Evolutionary conservation across 176 grass and related monocot genomes (phyloP).

Genomic region (Rhynchospora pubera): DNA sequence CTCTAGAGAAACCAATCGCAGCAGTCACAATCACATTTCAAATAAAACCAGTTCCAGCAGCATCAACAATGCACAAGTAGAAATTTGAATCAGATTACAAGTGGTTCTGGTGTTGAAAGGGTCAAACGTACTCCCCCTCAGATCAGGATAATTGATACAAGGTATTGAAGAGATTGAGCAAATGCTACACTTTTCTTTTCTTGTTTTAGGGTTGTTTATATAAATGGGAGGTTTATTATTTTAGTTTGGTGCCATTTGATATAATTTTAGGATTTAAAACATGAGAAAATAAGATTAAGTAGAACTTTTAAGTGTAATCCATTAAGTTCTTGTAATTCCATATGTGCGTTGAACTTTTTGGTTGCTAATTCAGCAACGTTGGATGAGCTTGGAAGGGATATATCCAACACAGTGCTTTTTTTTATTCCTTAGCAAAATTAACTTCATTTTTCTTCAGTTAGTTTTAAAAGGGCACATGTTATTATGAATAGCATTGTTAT

Average conservation of each 20-base stretch:
- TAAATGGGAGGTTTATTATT: background rate
- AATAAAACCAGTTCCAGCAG: conserved; percentile 26
- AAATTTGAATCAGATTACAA: conserved; percentile 42
- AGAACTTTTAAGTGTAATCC: background rate
- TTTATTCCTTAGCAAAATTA: background rate
- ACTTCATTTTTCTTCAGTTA: background rate
- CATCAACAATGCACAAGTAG: conserved; percentile 72
- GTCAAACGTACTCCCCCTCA: conserved; percentile 25
- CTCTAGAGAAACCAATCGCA: conserved; percentile 23
- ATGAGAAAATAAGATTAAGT: background rate
- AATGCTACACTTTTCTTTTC: background rate
- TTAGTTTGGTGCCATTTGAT: background rate
- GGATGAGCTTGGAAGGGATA: background rate
- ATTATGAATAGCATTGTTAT: background rate
- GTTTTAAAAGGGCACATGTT: background rate
- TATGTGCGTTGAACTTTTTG: background rate
- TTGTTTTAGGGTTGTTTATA: background rate
- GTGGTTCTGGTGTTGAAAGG: conserved; percentile 26
- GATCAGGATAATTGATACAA: conserved; percentile 34
- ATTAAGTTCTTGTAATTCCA: background rate
- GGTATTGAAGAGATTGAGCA: conserved; percentile 30
- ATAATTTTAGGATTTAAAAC: background rate
- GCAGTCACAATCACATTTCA: conserved; percentile 1
- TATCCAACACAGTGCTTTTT: background rate
- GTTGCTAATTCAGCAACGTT: background rate